phyloP scores from a whole-genome alignment of 768 basidiomycete genomes.

The Termitomyces sp. region DNA sequence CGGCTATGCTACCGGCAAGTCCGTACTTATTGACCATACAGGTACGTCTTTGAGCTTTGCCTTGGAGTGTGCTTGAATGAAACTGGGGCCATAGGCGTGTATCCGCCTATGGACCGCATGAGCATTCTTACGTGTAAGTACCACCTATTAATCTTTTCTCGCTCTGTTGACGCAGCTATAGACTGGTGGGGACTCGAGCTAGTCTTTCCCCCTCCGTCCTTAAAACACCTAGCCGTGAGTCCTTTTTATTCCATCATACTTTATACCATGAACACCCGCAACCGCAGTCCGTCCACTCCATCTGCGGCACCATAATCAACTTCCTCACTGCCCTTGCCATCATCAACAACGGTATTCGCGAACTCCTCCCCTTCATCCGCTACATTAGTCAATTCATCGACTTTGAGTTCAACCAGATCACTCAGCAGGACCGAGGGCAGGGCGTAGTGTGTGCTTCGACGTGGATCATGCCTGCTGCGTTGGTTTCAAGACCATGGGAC shows the following conservation, averaged over 20 bases:
- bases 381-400: slow-evolving; percentile 80
- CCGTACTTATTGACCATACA: slow-evolving; percentile 61
- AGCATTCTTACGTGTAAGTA: slow-evolving; percentile 74
- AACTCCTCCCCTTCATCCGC: slow-evolving; percentile 80
- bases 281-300: slow-evolving; percentile 33
- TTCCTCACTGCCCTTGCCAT: slow-evolving; percentile 70
- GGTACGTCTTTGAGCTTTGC: slow-evolving; percentile 26
- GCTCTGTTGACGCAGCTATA: slow-evolving; percentile 21
- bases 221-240: slow-evolving; percentile 55
- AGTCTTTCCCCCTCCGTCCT: slow-evolving; percentile 64
- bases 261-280: slow-evolving; percentile 35
- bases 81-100: slow-evolving; percentile 35
- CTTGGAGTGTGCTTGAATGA: not conserved
- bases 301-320: slow-evolving; percentile 61
- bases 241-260: not conserved
- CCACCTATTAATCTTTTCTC: not conserved
- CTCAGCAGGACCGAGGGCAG: slow-evolving; percentile 56
- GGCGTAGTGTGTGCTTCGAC: slow-evolving; percentile 89
- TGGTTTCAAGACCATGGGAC: slow-evolving; percentile 80
- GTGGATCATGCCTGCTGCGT: slow-evolving; percentile 82
- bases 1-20: slow-evolving; percentile 69
- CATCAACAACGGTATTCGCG: slow-evolving; percentile 69
- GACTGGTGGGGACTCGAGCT: slow-evolving; percentile 93
- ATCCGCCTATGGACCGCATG: slow-evolving; percentile 73
- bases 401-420: slow-evolving; percentile 65